phyloP scores from a whole-genome alignment of 108 stramenopile species.

The Cyclotella cryptica region DNA sequence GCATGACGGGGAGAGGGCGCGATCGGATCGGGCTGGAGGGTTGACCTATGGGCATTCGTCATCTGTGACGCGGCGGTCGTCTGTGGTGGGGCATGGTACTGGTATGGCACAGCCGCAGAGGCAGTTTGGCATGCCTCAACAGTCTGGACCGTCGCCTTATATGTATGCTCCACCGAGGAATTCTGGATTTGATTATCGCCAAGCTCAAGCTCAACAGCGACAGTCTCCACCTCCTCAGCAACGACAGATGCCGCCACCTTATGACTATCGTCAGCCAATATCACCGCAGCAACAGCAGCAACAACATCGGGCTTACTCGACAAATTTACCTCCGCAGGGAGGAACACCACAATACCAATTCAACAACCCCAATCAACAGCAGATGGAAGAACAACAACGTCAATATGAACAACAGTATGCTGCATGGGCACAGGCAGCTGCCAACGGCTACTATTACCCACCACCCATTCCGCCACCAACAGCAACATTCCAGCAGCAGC shows the following conservation, averaged over 20 bases:
- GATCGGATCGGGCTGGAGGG: neutral
- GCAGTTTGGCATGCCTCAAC: conserved; percentile 21
- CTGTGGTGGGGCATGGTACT: conserved; percentile 28
- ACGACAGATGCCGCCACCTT: conserved; percentile 36
- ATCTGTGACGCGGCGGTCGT: conserved; percentile 1
- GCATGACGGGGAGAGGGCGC: neutral
- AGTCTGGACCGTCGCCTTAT: neutral
- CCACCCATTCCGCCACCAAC: conserved; percentile 38
- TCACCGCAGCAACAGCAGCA: conserved; percentile 39
- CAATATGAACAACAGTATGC: conserved; percentile 49
- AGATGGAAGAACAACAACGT: conserved; percentile 38
- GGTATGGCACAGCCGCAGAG: neutral
- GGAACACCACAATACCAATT: conserved; percentile 28
- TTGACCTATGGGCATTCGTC: neutral
- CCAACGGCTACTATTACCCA: conserved; percentile 49
- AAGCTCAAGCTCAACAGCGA: conserved; percentile 33
- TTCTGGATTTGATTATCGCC: conserved; percentile 18
- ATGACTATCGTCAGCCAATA: conserved; percentile 34
- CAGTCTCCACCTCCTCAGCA: conserved; percentile 28
- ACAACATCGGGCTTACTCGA: conserved; percentile 17
- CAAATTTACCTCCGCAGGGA: conserved; percentile 25
- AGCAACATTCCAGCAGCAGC: conserved; percentile 26
- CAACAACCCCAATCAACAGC: conserved; percentile 38
- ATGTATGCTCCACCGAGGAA: conserved; percentile 1
- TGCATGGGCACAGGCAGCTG: conserved; percentile 50